phyloP scores from a whole-genome alignment of 345 rosid genomes.

The Cardamine resedifolia region DNA sequence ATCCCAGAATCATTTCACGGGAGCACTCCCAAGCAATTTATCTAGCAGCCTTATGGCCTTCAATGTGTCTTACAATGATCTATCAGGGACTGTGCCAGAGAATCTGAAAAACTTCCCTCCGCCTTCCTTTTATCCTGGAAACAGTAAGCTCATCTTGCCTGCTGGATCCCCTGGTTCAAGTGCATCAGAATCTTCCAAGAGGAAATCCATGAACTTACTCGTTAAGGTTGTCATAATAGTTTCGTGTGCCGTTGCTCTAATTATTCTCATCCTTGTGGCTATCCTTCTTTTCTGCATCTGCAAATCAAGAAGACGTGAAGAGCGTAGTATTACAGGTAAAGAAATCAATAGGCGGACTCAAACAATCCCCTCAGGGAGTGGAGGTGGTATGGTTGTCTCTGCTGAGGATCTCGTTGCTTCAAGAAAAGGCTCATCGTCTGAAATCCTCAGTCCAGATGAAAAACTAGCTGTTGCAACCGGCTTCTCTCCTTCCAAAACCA shows the following conservation, averaged over 20 bases:
- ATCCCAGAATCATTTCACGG: conserved; percentile 76
- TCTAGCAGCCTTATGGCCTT: conserved; percentile 58
- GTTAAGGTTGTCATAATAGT: conserved; percentile 72
- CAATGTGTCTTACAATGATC: conserved; percentile 81
- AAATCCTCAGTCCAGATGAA: conserved; percentile 72
- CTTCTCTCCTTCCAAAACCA: conserved; percentile 85
- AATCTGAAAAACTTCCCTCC: conserved; percentile 68
- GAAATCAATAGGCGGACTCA: conserved; percentile 45
- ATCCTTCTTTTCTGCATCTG: conserved; percentile 63
- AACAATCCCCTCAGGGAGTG: conserved; percentile 58
- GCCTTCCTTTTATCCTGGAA: conserved; percentile 90
- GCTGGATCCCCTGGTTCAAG: conserved; percentile 48
- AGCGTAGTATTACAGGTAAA: conserved; percentile 47
- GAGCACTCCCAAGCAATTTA: conserved; percentile 74
- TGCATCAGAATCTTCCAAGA: conserved; percentile 47
- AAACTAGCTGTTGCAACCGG: conserved; percentile 64
- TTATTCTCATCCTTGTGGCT: conserved; percentile 75
- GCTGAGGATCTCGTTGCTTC: conserved; percentile 82
- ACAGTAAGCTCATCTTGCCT: conserved; percentile 57
- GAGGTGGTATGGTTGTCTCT: conserved; percentile 70
- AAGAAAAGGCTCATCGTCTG: conserved; percentile 82
- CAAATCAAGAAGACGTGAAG: conserved; percentile 53
- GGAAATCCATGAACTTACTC: conserved; percentile 50
- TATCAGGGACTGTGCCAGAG: conserved; percentile 89
- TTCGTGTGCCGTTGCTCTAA: conserved; percentile 65